phyloP scores from a whole-genome alignment of 129 eudicot genomes.

The Gnaphalium uliginosum region DNA sequence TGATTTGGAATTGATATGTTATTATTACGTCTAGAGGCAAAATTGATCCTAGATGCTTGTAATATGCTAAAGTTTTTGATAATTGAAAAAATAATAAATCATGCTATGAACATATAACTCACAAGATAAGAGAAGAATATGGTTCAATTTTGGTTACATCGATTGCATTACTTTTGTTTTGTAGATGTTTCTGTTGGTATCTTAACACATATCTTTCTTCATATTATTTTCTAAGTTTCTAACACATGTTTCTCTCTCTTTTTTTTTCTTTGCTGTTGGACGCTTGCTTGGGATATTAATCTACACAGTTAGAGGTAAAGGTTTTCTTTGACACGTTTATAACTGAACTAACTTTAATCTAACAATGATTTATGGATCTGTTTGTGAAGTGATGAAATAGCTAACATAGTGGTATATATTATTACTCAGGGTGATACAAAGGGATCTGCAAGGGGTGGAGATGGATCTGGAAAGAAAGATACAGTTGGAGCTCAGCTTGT shows the following conservation, averaged over 20 bases:
- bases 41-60: not conserved
- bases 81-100: too few relatives aligned
- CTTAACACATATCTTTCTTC: not conserved
- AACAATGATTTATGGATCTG: slow-evolving; percentile 3
- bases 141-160: not conserved
- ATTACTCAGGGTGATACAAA: slow-evolving; percentile 76
- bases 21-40: not conserved
- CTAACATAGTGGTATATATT: slow-evolving; percentile 13
- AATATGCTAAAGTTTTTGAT: not conserved
- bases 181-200: slow-evolving; percentile 5
- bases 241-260: slow-evolving; percentile 18
- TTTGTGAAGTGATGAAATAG: not conserved
- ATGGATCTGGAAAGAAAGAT: slow-evolving; percentile 66
- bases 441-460: slow-evolving; percentile 82
- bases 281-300: slow-evolving; percentile 16
- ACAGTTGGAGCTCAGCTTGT: slow-evolving; percentile 57
- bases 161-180: not conserved
- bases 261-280: slow-evolving; percentile 26
- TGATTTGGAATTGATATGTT: not conserved
- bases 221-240: slow-evolving; percentile 16
- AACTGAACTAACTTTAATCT: not conserved
- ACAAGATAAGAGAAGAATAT: slow-evolving; percentile 1
- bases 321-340: not conserved
- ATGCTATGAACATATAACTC: not conserved
- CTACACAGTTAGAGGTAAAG: slow-evolving; percentile 73